A percentile compares a stretch with the other conserved stretches of the same genome.
phyloP scores from a whole-genome alignment of 768 basidiomycete genomes.

The Plicaturopsis crispa region DNA sequence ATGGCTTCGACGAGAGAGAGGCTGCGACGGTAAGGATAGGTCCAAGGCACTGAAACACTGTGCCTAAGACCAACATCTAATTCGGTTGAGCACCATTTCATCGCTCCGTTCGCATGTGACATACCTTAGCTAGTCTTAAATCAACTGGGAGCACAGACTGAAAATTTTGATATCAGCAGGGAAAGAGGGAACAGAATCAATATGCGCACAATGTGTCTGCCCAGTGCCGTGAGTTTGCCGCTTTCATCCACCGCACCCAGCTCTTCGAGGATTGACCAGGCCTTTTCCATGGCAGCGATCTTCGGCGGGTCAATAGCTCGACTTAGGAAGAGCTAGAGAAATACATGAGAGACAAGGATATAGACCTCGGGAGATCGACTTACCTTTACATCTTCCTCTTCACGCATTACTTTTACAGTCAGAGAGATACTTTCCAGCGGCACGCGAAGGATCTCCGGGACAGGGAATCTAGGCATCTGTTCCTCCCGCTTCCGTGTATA shows the following conservation, averaged over 20 bases:
- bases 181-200: background rate
- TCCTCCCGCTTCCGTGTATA: slow-evolving; percentile 70
- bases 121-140: slow-evolving; percentile 77
- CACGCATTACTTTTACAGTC: slow-evolving; percentile 73
- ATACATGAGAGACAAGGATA: slow-evolving; percentile 1
- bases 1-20: slow-evolving; percentile 76
- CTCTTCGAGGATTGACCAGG: slow-evolving; percentile 65
- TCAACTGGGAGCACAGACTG: slow-evolving; percentile 86
- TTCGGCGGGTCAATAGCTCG: slow-evolving; percentile 84
- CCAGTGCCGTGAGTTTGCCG: slow-evolving; percentile 71
- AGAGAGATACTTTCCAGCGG: slow-evolving; percentile 80
- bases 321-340: slow-evolving; percentile 48
- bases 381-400: slow-evolving; percentile 74
- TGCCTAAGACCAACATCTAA: slow-evolving; percentile 82
- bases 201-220: slow-evolving; percentile 60
- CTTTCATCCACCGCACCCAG: slow-evolving; percentile 68
- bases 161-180: slow-evolving; percentile 3
- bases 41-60: slow-evolving; percentile 76
- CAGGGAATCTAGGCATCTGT: slow-evolving; percentile 62
- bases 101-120: slow-evolving; percentile 2
- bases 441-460: slow-evolving; percentile 84
- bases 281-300: slow-evolving; percentile 64
- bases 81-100: no score
- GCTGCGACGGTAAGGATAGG: slow-evolving; percentile 81
- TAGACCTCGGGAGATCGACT: no score